Evolutionary conservation across 495 filamentous ascomycete species (phyloP).

Genomic region (Lasiosphaeris hirsuta): DNA sequence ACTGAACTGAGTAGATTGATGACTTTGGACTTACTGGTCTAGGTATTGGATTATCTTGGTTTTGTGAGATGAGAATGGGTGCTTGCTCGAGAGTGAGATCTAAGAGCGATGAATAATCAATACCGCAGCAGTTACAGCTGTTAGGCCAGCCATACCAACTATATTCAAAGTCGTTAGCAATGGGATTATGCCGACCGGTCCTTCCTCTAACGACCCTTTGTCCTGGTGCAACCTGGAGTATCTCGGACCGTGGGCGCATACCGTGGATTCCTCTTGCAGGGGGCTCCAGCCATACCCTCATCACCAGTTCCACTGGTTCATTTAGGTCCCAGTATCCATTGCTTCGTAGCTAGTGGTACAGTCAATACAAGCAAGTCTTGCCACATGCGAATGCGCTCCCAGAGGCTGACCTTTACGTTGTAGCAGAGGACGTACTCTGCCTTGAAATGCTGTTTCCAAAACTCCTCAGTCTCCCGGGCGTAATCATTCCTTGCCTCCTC

Average conservation of each 20-base stretch:
- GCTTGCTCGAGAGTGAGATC: too few relatives aligned
- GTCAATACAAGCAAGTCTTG: not conserved
- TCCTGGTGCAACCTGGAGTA: too few relatives aligned
- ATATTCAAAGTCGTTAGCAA: not conserved
- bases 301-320: not conserved
- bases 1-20: too few relatives aligned
- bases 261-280: not conserved
- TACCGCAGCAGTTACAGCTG: too few relatives aligned
- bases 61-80: too few relatives aligned
- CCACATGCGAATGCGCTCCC: not conserved
- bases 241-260: not conserved
- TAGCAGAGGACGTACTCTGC: not conserved
- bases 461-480: not conserved
- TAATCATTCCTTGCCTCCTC: not conserved
- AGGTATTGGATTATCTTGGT: too few relatives aligned
- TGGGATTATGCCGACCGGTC: too few relatives aligned
- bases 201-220: too few relatives aligned
- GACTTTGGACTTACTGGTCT: too few relatives aligned
- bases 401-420: not conserved
- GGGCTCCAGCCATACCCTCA: not conserved
- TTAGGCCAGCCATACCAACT: too few relatives aligned
- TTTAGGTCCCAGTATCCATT: conserved; percentile 1
- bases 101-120: too few relatives aligned
- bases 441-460: not conserved
- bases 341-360: not conserved